Percentiles rank a stretch among this genome's conserved stretches.
Conservation (phyloP, 257 asterid species). For the Mentha longifolia region DNA sequence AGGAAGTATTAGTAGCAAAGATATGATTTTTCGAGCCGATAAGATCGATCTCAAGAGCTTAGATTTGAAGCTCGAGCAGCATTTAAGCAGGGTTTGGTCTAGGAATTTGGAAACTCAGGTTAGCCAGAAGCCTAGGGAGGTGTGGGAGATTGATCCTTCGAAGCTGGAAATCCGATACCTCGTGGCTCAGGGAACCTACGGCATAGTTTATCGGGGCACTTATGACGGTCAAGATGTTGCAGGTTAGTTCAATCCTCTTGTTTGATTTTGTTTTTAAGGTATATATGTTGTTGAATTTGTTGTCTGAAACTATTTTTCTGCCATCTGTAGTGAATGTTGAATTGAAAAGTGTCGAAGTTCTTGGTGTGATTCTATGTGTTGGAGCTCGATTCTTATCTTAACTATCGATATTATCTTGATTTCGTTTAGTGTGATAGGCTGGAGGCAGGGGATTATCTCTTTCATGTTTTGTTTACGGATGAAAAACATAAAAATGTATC, state of each 20-base stretch:
- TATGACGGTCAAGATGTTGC: conserved; percentile 78
- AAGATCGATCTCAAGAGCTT: conserved; percentile 73
- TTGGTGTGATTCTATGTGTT: not conserved
- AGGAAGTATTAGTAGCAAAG: conserved; percentile 55
- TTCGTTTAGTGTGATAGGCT: not conserved
- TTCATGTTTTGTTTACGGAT: not conserved
- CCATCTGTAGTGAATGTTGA: not conserved
- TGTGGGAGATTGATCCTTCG: conserved; percentile 79
- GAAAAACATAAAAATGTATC: not conserved
- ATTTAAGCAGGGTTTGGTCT: conserved; percentile 75
- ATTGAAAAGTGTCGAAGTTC: not conserved
- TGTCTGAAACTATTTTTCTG: not conserved
- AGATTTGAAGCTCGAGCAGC: conserved; percentile 86
- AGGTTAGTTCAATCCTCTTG: conserved; percentile 42
- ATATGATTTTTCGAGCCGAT: conserved; percentile 81
- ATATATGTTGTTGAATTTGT: not conserved
- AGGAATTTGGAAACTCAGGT: conserved; percentile 44
- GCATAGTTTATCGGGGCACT: conserved; percentile 77
- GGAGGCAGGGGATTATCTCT: not conserved
- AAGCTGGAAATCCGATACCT: conserved; percentile 71
- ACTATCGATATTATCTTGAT: not conserved
- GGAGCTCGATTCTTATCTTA: not conserved
- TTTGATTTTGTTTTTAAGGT: not conserved
- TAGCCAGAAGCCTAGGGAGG: conserved; percentile 57
- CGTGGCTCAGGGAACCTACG: conserved; percentile 77